These are phyloP conservation scores for Ophiostoma quercus DNA, from an alignment of 2,329 filamentous ascomycete species.

Conservation along the genomic window DNA sequence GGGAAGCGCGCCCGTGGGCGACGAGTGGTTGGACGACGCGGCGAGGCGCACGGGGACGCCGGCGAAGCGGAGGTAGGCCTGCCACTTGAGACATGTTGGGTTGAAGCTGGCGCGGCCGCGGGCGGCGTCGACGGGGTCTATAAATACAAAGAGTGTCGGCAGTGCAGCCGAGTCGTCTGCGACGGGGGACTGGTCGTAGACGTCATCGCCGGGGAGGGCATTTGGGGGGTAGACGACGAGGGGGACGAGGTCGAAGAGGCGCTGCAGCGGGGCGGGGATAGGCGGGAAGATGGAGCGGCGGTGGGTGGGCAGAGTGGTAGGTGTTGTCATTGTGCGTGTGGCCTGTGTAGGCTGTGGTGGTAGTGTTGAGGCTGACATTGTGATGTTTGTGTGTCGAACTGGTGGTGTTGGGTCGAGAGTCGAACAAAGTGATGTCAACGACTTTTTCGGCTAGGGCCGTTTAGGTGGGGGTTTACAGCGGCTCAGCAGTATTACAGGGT, in stretches of 20 bases:
- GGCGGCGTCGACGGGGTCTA: constrained; percentile 56
- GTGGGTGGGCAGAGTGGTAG: neutral
- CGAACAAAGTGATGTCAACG: neutral
- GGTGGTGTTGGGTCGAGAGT: neutral
- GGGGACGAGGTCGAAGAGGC: constrained; percentile 79
- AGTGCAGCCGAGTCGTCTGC: constrained; percentile 32
- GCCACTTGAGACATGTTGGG: constrained; percentile 91
- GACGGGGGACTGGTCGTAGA: constrained; percentile 16
- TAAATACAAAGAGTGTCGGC: constrained; percentile 71
- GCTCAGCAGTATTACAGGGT: neutral
- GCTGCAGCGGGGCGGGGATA: constrained; percentile 70
- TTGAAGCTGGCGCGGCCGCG: constrained; percentile 72
- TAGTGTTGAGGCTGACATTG: constrained; percentile 2
- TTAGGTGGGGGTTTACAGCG: neutral
- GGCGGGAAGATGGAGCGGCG: constrained; percentile 36
- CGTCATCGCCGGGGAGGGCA: constrained; percentile 55
- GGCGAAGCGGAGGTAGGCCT: constrained; percentile 81
- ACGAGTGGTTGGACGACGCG: constrained; percentile 86
- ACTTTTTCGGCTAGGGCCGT: constrained; percentile 3
- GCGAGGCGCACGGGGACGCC: constrained; percentile 61
- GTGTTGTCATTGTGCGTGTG: constrained; percentile 6
- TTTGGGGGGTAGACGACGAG: constrained; percentile 70
- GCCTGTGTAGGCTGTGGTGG: neutral
- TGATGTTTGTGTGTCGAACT: neutral
- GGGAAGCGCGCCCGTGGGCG: constrained; percentile 79